phyloP scores from a whole-genome alignment of 2,329 filamentous ascomycete genomes.

The Paramyrothecium roridum region DNA sequence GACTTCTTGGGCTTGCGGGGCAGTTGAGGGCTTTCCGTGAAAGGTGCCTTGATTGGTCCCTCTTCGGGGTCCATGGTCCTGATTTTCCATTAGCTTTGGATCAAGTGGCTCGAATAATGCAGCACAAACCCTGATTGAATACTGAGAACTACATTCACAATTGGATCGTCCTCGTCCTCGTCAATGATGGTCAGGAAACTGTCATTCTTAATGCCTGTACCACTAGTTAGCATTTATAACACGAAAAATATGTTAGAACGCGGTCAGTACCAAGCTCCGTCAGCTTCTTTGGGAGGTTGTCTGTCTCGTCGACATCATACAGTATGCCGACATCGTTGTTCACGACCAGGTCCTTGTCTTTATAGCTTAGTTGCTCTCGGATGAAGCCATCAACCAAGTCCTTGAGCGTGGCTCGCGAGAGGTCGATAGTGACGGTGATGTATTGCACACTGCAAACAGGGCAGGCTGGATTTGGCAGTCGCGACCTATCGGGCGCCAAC shows the following conservation, averaged over 20 bases:
- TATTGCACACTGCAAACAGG: slow-evolving; percentile 78
- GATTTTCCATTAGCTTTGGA: slow-evolving; percentile 21
- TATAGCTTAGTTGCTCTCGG: slow-evolving; percentile 68
- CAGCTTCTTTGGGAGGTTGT: slow-evolving; percentile 79
- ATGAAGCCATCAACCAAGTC: slow-evolving; percentile 77
- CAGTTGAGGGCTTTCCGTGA: slow-evolving; percentile 42
- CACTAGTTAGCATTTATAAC: slow-evolving; percentile 10
- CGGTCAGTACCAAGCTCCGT: slow-evolving; percentile 61
- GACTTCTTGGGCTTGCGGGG: slow-evolving; percentile 50
- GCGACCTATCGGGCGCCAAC: slow-evolving; percentile 53
- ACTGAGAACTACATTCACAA: slow-evolving; percentile 76
- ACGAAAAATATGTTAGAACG: background rate
- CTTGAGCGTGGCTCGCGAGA: slow-evolving; percentile 68
- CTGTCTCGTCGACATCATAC: slow-evolving; percentile 85
- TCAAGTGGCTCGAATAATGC: background rate
- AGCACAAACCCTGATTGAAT: slow-evolving; percentile 58
- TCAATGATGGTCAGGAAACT: slow-evolving; percentile 84
- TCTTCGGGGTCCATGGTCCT: slow-evolving; percentile 41
- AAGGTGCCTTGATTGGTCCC: slow-evolving; percentile 52
- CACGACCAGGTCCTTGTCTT: slow-evolving; percentile 73
- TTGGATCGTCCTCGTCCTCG: slow-evolving; percentile 69
- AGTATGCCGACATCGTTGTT: slow-evolving; percentile 73
- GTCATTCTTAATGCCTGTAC: slow-evolving; percentile 62
- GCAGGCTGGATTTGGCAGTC: slow-evolving; percentile 75
- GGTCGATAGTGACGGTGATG: slow-evolving; percentile 64